Percentiles rank a stretch among this genome's conserved stretches.
phyloP scores from a whole-genome alignment of 352 stramenopile genomes.

The Stramenopiles sp. region DNA sequence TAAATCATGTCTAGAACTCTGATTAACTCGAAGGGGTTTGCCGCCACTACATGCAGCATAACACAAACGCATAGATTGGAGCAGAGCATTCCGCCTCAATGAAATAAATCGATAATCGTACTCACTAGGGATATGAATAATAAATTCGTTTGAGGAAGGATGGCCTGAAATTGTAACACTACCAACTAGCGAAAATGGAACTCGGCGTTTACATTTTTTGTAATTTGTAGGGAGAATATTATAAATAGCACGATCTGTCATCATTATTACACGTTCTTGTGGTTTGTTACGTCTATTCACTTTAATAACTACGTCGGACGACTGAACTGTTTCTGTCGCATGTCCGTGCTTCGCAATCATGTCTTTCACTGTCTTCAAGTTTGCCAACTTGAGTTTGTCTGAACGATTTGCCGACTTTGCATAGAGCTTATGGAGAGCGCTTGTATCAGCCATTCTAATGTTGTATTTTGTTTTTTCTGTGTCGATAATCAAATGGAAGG shows the following conservation, averaged over 20 bases:
- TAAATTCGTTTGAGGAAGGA: constrained; percentile 16
- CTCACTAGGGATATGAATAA: constrained; percentile 15
- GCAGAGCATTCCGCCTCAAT: constrained; percentile 1
- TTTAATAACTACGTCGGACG: constrained; percentile 15
- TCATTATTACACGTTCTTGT: constrained; percentile 15
- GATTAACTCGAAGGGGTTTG: no score
- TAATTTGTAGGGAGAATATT: constrained; percentile 16
- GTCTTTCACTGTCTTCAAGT: no score
- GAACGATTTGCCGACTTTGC: no score
- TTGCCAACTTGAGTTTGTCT: no score
- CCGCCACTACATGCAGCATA: no score
- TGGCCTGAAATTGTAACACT: constrained; percentile 12
- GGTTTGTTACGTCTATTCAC: constrained; percentile 16
- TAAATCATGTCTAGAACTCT: no score
- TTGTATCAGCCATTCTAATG: no score
- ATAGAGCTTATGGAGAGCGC: no score
- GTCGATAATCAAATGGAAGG: no score
- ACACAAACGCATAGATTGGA: no score
- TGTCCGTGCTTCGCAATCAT: no score
- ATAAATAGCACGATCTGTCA: constrained; percentile 16
- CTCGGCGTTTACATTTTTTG: constrained; percentile 17
- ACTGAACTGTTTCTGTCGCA: constrained; percentile 12
- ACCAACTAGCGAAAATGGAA: constrained; percentile 12
- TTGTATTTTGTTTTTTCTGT: no score
- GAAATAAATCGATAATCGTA: constrained; percentile 17